Percentiles rank a stretch among this genome's conserved stretches.
Conservation (phyloP, 106 monocot species). For the Platanthera zijinensis region DNA sequence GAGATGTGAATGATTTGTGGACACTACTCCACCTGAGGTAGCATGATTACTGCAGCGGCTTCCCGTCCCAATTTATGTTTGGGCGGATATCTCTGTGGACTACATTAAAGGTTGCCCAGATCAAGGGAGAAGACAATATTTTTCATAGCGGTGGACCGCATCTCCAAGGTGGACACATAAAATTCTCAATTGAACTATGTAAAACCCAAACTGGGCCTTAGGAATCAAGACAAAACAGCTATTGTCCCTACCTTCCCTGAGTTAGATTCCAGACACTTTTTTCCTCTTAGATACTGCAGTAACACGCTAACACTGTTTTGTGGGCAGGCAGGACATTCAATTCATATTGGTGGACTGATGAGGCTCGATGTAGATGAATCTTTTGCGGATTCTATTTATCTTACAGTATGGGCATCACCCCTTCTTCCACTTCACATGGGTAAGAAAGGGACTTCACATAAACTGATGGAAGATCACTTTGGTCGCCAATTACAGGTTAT, state of each 20-base stretch:
- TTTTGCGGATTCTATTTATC: constrained; percentile 50
- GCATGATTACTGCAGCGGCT: too few relatives aligned
- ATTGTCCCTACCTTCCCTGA: not conserved
- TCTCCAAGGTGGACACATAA: too few relatives aligned
- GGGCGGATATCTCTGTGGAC: too few relatives aligned
- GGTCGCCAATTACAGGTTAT: constrained; percentile 82
- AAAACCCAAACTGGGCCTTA: not conserved
- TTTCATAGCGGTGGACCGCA: too few relatives aligned
- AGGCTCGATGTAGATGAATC: constrained; percentile 83
- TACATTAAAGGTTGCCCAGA: too few relatives aligned
- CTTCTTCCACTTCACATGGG: constrained; percentile 98
- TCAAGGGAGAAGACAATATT: too few relatives aligned
- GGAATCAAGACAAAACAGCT: not conserved
- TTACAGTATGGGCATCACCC: constrained; percentile 92
- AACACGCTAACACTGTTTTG: not conserved
- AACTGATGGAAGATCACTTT: constrained; percentile 71
- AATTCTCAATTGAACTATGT: not conserved
- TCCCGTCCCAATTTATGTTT: too few relatives aligned
- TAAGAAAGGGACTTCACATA: constrained; percentile 56
- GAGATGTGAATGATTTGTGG: too few relatives aligned
- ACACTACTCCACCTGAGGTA: too few relatives aligned
- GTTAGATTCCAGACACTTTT: not conserved
- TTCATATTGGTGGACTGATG: constrained; percentile 86
- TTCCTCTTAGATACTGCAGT: constrained; percentile 1
- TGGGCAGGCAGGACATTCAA: constrained; percentile 59